Conservation (phyloP, 2,329 filamentous ascomycete species). For the Chalaropsis ovoidea region DNA sequence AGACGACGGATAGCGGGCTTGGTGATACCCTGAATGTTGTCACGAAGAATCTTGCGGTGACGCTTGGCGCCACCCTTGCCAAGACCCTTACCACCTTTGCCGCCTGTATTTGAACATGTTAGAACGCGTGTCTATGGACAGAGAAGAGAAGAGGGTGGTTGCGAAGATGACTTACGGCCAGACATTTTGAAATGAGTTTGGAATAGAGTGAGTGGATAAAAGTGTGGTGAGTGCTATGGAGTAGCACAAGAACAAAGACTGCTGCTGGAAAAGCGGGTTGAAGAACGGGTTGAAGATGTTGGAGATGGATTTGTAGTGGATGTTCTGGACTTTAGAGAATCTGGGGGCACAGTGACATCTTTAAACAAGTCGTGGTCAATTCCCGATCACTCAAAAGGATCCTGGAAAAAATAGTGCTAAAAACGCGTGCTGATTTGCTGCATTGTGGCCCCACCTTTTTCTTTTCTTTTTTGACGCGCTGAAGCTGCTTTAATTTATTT, state of each 20-base stretch:
- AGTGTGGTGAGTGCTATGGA: not conserved
- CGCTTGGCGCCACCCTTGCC: conserved; percentile 98
- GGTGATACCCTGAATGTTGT: conserved; percentile 99
- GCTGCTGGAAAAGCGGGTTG: conserved; percentile 1
- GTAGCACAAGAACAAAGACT: conserved; percentile 6
- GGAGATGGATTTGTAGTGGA: not conserved
- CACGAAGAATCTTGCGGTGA: conserved; percentile 97
- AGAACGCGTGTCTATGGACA: not conserved
- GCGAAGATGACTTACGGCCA: conserved; percentile 26
- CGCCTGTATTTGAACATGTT: conserved; percentile 45
- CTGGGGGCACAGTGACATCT: conserved; percentile 15
- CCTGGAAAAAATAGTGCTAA: conserved; percentile 4
- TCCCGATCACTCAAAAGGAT: conserved; percentile 20
- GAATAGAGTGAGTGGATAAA: conserved; percentile 4
- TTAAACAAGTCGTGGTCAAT: conserved; percentile 17
- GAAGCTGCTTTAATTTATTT: not conserved
- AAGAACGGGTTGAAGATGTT: not conserved
- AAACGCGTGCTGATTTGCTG: conserved; percentile 9
- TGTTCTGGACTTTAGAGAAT: not conserved
- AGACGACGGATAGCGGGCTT: conserved; percentile 98
- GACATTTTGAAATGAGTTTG: conserved; percentile 23
- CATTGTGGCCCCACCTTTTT: not conserved
- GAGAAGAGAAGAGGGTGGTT: not conserved
- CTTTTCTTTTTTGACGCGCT: not conserved
- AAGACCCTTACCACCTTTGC: conserved; percentile 94